Conservation (phyloP, 164 flowering plant genomes). For the Kalanchoe fedtschenkoi region DNA sequence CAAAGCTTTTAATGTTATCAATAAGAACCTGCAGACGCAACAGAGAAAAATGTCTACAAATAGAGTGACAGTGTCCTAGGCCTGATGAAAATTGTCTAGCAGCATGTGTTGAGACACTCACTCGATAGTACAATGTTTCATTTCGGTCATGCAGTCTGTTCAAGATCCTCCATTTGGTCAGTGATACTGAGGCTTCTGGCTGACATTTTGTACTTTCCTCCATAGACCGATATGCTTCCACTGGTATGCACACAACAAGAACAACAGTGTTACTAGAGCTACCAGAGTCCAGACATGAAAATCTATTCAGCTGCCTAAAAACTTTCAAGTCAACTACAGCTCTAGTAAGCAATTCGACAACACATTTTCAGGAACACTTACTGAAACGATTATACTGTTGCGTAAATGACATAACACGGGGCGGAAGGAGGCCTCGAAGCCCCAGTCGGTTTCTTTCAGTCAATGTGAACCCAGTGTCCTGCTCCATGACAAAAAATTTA, state of each 20-base stretch:
- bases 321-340: not conserved
- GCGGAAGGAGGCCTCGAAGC: conserved; percentile 96
- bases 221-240: conserved; percentile 85
- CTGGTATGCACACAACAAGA: conserved; percentile 29
- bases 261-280: not conserved
- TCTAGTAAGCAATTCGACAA: not conserved
- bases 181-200: conserved; percentile 38
- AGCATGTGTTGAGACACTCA: conserved; percentile 47
- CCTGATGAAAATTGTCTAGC: not conserved
- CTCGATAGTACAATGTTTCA: conserved; percentile 92
- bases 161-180: conserved; percentile 94
- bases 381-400: conserved; percentile 95
- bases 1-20: conserved; percentile 85
- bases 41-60: conserved; percentile 1
- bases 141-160: conserved; percentile 97
- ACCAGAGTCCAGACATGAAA: no score
- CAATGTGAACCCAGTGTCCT: conserved; percentile 96
- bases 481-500: conserved; percentile 12
- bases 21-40: conserved; percentile 67
- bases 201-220: conserved; percentile 68
- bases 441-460: conserved; percentile 97
- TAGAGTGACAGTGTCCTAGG: not conserved
- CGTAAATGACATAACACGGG: conserved; percentile 90
- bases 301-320: not conserved
- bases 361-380: conserved; percentile 24